Percentiles rank a stretch among this genome's conserved stretches.
Conservation (phyloP, 306 rosid genomes). For the Fagus crenata region DNA sequence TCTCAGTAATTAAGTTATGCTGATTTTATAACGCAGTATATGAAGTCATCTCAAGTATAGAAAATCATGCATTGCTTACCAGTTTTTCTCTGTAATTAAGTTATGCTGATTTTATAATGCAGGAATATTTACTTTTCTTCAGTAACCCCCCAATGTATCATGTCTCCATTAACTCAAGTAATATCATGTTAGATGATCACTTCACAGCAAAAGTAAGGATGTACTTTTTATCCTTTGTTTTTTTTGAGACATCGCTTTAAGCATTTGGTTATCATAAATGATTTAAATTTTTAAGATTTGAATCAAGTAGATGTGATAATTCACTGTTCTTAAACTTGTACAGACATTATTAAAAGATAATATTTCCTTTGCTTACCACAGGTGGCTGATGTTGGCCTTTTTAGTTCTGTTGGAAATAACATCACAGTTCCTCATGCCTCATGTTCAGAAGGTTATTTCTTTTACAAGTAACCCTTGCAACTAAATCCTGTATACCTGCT, state of each 20-base stretch:
- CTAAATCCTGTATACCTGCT: neutral
- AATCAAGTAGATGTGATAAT: conserved; percentile 23
- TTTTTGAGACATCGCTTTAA: neutral
- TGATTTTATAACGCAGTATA: conserved; percentile 36
- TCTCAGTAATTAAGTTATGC: conserved; percentile 8
- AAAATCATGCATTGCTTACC: neutral
- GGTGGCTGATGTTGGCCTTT: conserved; percentile 74
- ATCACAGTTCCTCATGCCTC: conserved; percentile 36
- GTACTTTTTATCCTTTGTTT: conserved; percentile 9
- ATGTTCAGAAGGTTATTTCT: conserved; percentile 57
- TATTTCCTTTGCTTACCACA: conserved; percentile 35
- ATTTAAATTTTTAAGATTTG: neutral
- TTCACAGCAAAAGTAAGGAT: conserved; percentile 76
- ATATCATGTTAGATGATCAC: conserved; percentile 77
- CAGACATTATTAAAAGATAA: conserved; percentile 1
- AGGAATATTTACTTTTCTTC: conserved; percentile 90
- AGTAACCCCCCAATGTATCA: conserved; percentile 71
- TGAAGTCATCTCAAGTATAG: neutral
- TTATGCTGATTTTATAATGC: conserved; percentile 32
- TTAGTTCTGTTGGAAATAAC: conserved; percentile 41
- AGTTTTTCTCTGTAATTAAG: neutral
- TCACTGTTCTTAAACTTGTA: conserved; percentile 5
- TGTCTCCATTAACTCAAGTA: conserved; percentile 77
- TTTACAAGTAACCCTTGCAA: neutral
- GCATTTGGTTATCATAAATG: conserved; percentile 6